Evolutionary conservation across 345 rosid species (phyloP), one percentile per base, ranked within the genome.

Genomic region (Eucalyptus cloeziana): DNA sequence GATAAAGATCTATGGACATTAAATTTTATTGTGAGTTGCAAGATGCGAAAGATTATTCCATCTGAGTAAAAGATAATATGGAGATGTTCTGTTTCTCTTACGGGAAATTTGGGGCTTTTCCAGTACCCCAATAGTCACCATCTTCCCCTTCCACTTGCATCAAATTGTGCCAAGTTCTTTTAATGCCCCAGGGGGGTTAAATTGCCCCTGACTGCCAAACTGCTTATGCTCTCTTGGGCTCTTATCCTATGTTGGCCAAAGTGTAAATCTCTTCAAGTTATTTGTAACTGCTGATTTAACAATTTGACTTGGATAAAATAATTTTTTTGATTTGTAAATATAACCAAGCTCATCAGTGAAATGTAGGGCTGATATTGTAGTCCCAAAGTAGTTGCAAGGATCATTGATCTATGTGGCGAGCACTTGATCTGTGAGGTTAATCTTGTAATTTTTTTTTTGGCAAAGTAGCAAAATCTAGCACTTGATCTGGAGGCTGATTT

Each of bases 401-500:
- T 95, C 88, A 93, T 97, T 86, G 98, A n/a, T n/a, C n/a, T n/a
- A n/a, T n/a, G n/a, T n/a, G n/a, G n/a, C n/a, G n/a, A n/a, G n/a
- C n/a, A n/a, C n/a, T n/a, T n/a, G n/a, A n/a, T n/a, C n/a, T n/a
- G n/a, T n/a, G n/a, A n/a, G n/a, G n/a, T n/a, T n/a, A n/a, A n/a
- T n/a, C n/a, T n/a, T n/a, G n/a, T n/a, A n/a, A n/a, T n/a, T n/a
- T n/a, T n/a, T n/a, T n/a, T n/a, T n/a, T n/a, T n/a, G n/a, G n/a
- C n/a, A n/a, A n/a, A n/a, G n/a, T n/a, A n/a, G n/a, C n/a, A n/a
- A n/a, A n/a, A n/a, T n/a, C 94, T 96, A 90, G 96, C 97, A 12
- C 97, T 97, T 81, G 93, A 94, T 89, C 94, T 97, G 90, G 92
- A 96, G 43, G 93, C 25, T 62, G 94, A 94, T 91, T 97, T 94